Conservation (phyloP, 2,329 filamentous ascomycete species). For the Byssothecium circinans region DNA sequence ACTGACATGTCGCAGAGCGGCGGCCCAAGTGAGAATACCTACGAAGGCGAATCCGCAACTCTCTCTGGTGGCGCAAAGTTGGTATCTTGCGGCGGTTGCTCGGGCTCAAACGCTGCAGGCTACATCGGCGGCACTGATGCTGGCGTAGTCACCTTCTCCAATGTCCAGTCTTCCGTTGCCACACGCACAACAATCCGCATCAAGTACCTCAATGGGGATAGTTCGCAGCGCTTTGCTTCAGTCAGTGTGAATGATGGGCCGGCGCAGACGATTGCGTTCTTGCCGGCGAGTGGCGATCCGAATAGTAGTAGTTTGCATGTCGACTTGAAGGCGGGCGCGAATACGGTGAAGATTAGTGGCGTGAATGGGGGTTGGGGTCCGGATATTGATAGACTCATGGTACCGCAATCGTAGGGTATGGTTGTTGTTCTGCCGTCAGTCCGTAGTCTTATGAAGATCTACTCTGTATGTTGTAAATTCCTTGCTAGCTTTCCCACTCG, state of each 20-base stretch:
- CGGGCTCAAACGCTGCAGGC: slow-evolving; percentile 53
- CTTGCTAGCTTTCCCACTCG: no score
- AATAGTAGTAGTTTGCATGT: slow-evolving; percentile 53
- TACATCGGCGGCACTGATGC: slow-evolving; percentile 49
- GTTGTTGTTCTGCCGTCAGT: no score
- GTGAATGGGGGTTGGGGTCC: slow-evolving; percentile 51
- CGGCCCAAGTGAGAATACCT: slow-evolving; percentile 50
- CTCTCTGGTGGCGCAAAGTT: slow-evolving; percentile 51
- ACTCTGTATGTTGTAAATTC: no score
- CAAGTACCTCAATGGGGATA: slow-evolving; percentile 61
- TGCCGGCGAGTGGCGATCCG: slow-evolving; percentile 52
- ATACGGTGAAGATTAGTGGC: slow-evolving; percentile 52
- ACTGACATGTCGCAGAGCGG: slow-evolving; percentile 19
- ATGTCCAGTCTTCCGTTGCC: slow-evolving; percentile 49
- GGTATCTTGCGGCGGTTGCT: slow-evolving; percentile 57
- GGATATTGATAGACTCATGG: slow-evolving; percentile 58
- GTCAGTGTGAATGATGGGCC: slow-evolving; percentile 59
- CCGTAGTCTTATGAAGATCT: no score
- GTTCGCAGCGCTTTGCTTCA: slow-evolving; percentile 53
- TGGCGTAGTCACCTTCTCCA: slow-evolving; percentile 55
- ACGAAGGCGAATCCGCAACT: slow-evolving; percentile 56
- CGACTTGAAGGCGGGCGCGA: slow-evolving; percentile 52
- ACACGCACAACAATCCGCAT: slow-evolving; percentile 57
- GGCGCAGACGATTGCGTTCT: slow-evolving; percentile 56
- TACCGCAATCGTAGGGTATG: slow-evolving; percentile 47